A percentile compares a stretch with the other conserved stretches of the same genome.
phyloP scores from a whole-genome alignment of 2,329 filamentous ascomycete species.

The Sarocladium brachiariae region DNA sequence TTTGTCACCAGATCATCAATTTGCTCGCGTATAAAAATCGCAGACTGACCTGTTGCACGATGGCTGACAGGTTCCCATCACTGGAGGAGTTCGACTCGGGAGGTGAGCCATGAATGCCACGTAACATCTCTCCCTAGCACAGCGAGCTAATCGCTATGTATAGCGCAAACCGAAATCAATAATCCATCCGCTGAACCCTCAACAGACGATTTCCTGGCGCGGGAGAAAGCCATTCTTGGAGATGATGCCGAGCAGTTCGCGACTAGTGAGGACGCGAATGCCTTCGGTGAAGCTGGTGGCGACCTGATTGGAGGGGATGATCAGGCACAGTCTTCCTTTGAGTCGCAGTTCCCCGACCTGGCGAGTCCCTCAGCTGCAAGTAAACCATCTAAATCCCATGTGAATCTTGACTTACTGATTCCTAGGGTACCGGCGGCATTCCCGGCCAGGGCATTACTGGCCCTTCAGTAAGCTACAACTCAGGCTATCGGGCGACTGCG shows the following conservation, averaged over 20 bases:
- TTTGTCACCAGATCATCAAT: neutral
- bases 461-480: slow-evolving; percentile 55
- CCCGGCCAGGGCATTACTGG: slow-evolving; percentile 54
- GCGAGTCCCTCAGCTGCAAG: slow-evolving; percentile 29
- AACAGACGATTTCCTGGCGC: slow-evolving; percentile 78
- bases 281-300: slow-evolving; percentile 56
- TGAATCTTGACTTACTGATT: slow-evolving; percentile 11
- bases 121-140: neutral
- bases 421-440: slow-evolving; percentile 23
- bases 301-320: slow-evolving; percentile 67
- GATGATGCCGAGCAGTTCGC: slow-evolving; percentile 91
- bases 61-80: slow-evolving; percentile 75
- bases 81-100: slow-evolving; percentile 70
- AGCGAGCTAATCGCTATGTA: slow-evolving; percentile 11
- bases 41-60: slow-evolving; percentile 74
- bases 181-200: slow-evolving; percentile 51
- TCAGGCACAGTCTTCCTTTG: slow-evolving; percentile 53
- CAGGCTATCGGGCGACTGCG: slow-evolving; percentile 50
- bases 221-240: slow-evolving; percentile 83
- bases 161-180: slow-evolving; percentile 63
- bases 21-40: slow-evolving; percentile 16
- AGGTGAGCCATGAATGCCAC: slow-evolving; percentile 34
- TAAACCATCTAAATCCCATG: slow-evolving; percentile 1
- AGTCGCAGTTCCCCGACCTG: slow-evolving; percentile 86
- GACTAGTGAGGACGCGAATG: slow-evolving; percentile 63